Percentiles rank a stretch among this genome's conserved stretches.
phyloP scores from a whole-genome alignment of 1,139 yeast genomes.

The Magnusiomyces fungicola region DNA sequence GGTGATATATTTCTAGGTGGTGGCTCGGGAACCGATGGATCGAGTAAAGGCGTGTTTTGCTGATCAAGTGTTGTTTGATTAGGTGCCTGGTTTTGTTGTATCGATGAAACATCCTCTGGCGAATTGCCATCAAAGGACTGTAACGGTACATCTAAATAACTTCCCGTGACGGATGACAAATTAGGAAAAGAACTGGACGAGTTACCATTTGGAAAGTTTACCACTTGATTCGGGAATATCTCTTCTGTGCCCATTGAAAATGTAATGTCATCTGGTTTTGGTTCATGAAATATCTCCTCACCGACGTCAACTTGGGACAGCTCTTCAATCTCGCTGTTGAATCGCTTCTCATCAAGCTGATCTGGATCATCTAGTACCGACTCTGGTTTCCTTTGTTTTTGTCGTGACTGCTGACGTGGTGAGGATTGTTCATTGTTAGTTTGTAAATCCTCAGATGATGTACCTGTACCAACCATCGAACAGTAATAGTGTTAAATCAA shows the following conservation, averaged over 20 bases:
- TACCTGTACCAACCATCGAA: too few species aligned
- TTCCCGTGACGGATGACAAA: constrained; percentile 1
- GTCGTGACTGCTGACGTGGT: too few species aligned
- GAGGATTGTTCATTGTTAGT: too few species aligned
- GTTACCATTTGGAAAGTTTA: constrained; percentile 7
- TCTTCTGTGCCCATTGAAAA: background rate
- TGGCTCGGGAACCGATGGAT: background rate
- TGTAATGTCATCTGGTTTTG: background rate
- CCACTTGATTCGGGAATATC: background rate
- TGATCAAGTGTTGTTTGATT: background rate
- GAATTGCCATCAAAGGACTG: too few species aligned
- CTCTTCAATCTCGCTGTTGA: background rate
- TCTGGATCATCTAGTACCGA: too few species aligned
- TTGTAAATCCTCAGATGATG: too few species aligned
- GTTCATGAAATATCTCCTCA: background rate
- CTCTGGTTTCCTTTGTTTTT: too few species aligned
- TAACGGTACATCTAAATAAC: too few species aligned
- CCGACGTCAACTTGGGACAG: background rate
- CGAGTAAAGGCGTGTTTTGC: background rate
- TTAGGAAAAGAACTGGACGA: constrained; percentile 6
- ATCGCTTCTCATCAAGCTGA: background rate
- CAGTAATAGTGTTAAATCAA: too few species aligned
- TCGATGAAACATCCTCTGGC: too few species aligned
- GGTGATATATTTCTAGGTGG: background rate
- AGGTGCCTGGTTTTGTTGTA: too few species aligned